These are phyloP conservation scores for Dentipellis fragilis DNA, from an alignment of 768 basidiomycete species.

Conservation along the genomic window DNA sequence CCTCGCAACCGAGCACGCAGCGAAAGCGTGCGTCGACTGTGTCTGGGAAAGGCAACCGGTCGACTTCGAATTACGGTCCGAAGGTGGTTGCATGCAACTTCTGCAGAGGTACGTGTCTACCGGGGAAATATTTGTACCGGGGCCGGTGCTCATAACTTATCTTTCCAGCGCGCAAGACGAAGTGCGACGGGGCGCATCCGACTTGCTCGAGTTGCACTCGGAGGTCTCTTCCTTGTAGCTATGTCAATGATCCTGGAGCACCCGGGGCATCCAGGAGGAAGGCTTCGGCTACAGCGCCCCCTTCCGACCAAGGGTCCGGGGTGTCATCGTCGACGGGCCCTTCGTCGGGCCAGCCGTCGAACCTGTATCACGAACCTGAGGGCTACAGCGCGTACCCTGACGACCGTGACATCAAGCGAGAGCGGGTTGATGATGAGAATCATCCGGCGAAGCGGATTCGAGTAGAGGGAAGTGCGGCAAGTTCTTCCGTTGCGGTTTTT, in stretches of 20 bases:
- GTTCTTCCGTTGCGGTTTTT: constrained; percentile 10
- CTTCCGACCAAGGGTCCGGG: constrained; percentile 12
- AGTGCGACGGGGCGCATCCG: constrained; percentile 82
- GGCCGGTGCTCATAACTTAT: constrained; percentile 3
- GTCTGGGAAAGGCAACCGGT: constrained; percentile 47
- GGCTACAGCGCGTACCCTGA: constrained; percentile 9
- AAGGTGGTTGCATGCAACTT: constrained; percentile 87
- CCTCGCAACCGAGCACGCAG: constrained; percentile 11
- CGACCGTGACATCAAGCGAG: constrained; percentile 5
- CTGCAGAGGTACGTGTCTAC: constrained; percentile 57
- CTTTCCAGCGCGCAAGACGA: constrained; percentile 69
- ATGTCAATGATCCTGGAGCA: constrained; percentile 53
- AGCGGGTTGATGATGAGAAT: constrained; percentile 6
- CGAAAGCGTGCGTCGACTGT: constrained; percentile 55
- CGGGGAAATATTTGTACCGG: not conserved
- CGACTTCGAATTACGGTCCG: constrained; percentile 58
- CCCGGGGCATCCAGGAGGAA: constrained; percentile 14
- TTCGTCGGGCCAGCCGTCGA: constrained; percentile 8
- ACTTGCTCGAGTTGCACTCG: constrained; percentile 77
- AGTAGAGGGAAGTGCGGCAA: constrained; percentile 10
- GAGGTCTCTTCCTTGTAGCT: constrained; percentile 67
- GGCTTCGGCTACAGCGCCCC: constrained; percentile 6
- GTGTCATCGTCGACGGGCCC: constrained; percentile 18
- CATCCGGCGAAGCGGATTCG: constrained; percentile 13
- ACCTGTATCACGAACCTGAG: not conserved